These are phyloP conservation scores for Claviceps humidiphila DNA, from an alignment of 2,329 filamentous ascomycete genomes.

Conservation along the genomic window DNA sequence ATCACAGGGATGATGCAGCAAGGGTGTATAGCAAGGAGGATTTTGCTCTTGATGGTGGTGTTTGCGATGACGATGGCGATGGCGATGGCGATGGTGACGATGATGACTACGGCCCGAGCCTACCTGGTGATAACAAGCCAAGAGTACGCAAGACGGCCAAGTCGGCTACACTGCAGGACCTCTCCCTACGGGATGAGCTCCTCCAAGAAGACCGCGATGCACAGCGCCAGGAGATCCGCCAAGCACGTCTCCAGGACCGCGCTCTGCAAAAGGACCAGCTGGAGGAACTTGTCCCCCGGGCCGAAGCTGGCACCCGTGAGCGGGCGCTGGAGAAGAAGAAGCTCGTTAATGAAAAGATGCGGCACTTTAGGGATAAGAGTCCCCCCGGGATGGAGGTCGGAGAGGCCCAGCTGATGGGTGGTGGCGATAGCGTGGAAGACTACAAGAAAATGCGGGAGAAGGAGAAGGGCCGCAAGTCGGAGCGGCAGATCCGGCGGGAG, in stretches of 20 bases:
- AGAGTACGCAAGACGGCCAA: slow-evolving; percentile 33
- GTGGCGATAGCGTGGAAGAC: slow-evolving; percentile 49
- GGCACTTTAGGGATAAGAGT: slow-evolving; percentile 56
- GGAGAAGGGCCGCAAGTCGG: slow-evolving; percentile 63
- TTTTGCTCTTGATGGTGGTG: too few relatives aligned
- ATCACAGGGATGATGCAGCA: neutral
- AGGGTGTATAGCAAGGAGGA: neutral
- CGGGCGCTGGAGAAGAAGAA: slow-evolving; percentile 75
- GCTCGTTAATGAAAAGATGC: slow-evolving; percentile 58
- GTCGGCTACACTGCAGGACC: slow-evolving; percentile 62
- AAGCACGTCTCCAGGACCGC: slow-evolving; percentile 51
- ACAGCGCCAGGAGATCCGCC: slow-evolving; percentile 43
- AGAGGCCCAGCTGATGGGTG: slow-evolving; percentile 67
- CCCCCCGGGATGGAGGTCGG: slow-evolving; percentile 37
- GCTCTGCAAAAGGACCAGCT: slow-evolving; percentile 55
- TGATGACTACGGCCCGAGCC: slow-evolving; percentile 41
- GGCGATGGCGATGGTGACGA: slow-evolving; percentile 23
- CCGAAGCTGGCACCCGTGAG: slow-evolving; percentile 71
- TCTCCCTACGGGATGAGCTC: slow-evolving; percentile 46
- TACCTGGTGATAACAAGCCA: slow-evolving; percentile 7
- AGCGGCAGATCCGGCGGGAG: slow-evolving; percentile 70
- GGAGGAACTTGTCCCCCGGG: slow-evolving; percentile 71
- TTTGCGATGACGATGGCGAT: slow-evolving; percentile 6
- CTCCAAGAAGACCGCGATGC: slow-evolving; percentile 34
- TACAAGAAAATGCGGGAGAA: slow-evolving; percentile 54